Base-by-base conservation (phyloP, 2,329 filamentous ascomycete genomes). In the Beauveria asiatica region DNA sequence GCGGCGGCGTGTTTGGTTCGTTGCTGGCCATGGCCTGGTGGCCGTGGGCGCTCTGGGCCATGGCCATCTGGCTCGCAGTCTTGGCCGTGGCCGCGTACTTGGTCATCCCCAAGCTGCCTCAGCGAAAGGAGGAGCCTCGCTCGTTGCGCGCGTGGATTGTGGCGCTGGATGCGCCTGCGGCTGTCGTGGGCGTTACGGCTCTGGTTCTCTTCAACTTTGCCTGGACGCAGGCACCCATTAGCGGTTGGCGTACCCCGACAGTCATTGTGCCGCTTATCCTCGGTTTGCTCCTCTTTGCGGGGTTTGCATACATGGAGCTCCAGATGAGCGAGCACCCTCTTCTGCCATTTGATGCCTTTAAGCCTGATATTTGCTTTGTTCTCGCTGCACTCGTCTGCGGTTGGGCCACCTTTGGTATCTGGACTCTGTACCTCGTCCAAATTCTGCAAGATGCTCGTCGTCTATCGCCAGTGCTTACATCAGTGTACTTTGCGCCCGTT, bases 131-230 rank as follows among this genome's bases (percentile, higher is more conserved):
- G 11, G 42, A 39, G 2, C 65, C 62, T 4, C 59, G 61, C 8
- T 57, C 64, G 0, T 46, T 49, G 33, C 16, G 48, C 4, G 65
- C 65, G 8, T 69, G 68, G 37, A 54, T 71, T 4, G 60, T 63
- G 1, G 68, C 71, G 11, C 68, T 79, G 4, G 78, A 80, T 44
- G 60, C 78, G 8, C 69, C 70, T 0, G 77, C 76, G 1, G 73
- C 73, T 0, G 37, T 72, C 1, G 65, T 72, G 0, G 84, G 85
- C 1, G 75, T 87, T 19, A 73, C 75, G 0, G 79, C 79, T 0
- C 72, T 89, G 25, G 75, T 86, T 0, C 73, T 89, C 19, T 78
- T 88, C 71, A 87, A 87, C 67, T 83, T 88, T 65, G 82, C 84
- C 0, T 87, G 83, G 83, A 88, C 86, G 61, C 84, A 88, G 67